Evolutionary conservation across 2,329 filamentous ascomycete species (phyloP).

Genomic region (Hypoxylon sp.): DNA sequence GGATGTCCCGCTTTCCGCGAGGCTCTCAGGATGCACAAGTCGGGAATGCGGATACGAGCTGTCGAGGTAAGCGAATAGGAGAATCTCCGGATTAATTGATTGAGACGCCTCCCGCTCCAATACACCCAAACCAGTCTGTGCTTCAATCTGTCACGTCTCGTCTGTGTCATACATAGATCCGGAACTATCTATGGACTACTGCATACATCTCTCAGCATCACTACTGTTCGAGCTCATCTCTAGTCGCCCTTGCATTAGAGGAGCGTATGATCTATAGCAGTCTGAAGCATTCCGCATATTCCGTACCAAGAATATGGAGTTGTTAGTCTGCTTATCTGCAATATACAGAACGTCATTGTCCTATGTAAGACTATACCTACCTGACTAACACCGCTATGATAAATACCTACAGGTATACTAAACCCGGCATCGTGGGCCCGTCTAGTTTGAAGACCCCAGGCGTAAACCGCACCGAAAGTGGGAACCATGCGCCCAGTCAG

Average conservation of each 20-base stretch:
- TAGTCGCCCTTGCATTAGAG: conserved; percentile 5
- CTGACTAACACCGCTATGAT: too few species aligned
- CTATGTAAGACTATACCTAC: neutral
- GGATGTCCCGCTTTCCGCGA: conserved; percentile 28
- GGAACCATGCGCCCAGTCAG: neutral
- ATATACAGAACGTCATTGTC: neutral
- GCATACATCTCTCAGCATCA: neutral
- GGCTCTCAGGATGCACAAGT: conserved; percentile 34
- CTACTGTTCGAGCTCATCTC: neutral
- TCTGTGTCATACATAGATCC: neutral
- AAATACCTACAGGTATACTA: too few species aligned
- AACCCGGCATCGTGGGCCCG: conserved; percentile 29
- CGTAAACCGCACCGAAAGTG: neutral
- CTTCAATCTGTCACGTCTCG: conserved; percentile 18
- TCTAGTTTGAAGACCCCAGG: conserved; percentile 15
- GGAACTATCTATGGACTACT: conserved; percentile 5
- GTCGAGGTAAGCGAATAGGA: conserved; percentile 22
- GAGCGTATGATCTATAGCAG: neutral
- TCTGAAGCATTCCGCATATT: neutral
- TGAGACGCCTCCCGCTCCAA: conserved; percentile 8
- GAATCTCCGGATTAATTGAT: conserved; percentile 19
- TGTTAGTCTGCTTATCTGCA: neutral
- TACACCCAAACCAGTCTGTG: conserved; percentile 10
- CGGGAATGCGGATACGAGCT: conserved; percentile 15
- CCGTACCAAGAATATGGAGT: neutral